phyloP scores from a whole-genome alignment of 176 grass and related monocot species.

The Leersia perrieri region DNA sequence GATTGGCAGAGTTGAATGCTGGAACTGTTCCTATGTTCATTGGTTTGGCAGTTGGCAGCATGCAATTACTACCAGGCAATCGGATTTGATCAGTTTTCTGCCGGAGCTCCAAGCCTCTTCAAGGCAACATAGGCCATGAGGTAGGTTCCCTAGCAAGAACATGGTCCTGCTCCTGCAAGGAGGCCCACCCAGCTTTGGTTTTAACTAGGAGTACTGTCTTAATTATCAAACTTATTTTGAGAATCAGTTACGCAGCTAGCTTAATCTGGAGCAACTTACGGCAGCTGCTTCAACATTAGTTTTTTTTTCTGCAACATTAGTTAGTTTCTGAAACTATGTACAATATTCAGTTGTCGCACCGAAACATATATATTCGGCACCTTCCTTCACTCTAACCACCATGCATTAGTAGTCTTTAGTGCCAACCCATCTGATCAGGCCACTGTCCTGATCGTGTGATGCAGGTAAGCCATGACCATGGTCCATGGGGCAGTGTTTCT shows the following conservation, averaged over 20 bases:
- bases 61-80: not conserved
- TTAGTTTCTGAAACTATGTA: not conserved
- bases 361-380: not conserved
- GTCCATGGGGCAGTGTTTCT: not conserved
- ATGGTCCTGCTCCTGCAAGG: not conserved
- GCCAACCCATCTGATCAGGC: not conserved
- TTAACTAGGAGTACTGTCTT: too few species aligned
- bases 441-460: not conserved
- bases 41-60: not conserved
- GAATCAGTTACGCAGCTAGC: not conserved
- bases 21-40: not conserved
- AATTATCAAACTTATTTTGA: not conserved
- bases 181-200: not conserved
- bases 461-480: not conserved
- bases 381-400: not conserved
- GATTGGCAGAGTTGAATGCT: constrained; percentile 1
- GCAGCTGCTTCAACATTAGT: not conserved
- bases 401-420: not conserved
- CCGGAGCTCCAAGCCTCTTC: not conserved
- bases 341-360: not conserved
- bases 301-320: not conserved
- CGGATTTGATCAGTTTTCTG: not conserved
- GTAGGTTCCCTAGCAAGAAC: not conserved
- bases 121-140: not conserved
- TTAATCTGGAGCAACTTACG: not conserved